These are phyloP conservation scores for Spathaspora hagerdaliae DNA, from an alignment of 805 yeast species.

Conservation along the genomic window DNA sequence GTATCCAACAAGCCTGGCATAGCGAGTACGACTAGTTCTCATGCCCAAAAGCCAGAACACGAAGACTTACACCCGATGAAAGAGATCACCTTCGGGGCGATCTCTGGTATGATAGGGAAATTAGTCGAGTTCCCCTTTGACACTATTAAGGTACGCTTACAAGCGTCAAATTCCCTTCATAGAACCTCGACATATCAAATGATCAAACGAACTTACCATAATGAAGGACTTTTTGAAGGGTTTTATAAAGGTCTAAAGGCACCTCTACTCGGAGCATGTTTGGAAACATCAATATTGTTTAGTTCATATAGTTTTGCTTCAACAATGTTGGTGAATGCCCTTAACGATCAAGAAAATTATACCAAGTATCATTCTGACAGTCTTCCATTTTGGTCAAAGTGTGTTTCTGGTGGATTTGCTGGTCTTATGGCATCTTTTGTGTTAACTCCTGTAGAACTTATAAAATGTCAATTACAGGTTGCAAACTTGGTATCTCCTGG, in stretches of 20 bases:
- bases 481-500: slow-evolving; percentile 27
- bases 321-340: slow-evolving; percentile 28
- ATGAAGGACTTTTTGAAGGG: slow-evolving; percentile 70
- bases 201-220: slow-evolving; percentile 52
- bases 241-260: slow-evolving; percentile 78
- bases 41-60: not conserved
- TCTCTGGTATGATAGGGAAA: slow-evolving; percentile 82
- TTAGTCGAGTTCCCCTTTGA: slow-evolving; percentile 89
- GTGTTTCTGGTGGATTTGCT: slow-evolving; percentile 73
- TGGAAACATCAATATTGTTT: slow-evolving; percentile 81
- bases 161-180: slow-evolving; percentile 46
- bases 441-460: slow-evolving; percentile 86
- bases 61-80: slow-evolving; percentile 17
- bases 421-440: slow-evolving; percentile 82
- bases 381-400: slow-evolving; percentile 39
- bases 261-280: slow-evolving; percentile 86
- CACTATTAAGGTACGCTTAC: slow-evolving; percentile 84
- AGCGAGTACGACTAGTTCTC: not conserved
- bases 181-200: slow-evolving; percentile 64
- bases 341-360: slow-evolving; percentile 14
- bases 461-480: slow-evolving; percentile 87
- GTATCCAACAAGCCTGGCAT: not conserved
- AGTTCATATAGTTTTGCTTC: slow-evolving; percentile 48
- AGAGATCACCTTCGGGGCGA: slow-evolving; percentile 48
- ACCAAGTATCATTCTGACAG: slow-evolving; percentile 18